Base-by-base conservation (phyloP, 371 early-diverging fungal species). In the Mucor lusitanicus region DNA sequence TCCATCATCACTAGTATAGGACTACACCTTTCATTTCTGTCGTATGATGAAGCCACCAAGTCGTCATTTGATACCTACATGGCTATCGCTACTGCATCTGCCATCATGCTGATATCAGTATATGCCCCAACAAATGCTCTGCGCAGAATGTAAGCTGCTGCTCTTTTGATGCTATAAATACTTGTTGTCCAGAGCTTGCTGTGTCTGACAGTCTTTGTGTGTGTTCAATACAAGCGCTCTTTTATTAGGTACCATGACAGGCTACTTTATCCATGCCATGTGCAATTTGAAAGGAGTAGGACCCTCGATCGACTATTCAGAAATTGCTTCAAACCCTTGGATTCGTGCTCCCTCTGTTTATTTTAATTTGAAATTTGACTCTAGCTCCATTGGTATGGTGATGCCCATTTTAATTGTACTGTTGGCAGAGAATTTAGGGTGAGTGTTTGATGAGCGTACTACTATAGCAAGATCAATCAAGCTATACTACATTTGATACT, bases 1-100 rank as follows among this genome's bases (percentile, higher is more conserved):
- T 64, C 83, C 3, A 76, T 87, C 40, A 77, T 87, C 7, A 72
- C 83, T 56, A 71, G 77, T 7, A 87, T 87, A 55, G 87, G 87
- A 21, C 48, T 86, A 13, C 79, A 81, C 63, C 63, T 87, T 30
- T 74, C 77, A 3, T 68, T 68, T 12, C 70, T 81, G 28, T 83
- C 86, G 1, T 71, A 85, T 57, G 59, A 48, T 6, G 73, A 79
- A 39, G 79, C 80, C 6, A 69, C 77, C 9, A 64, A 65, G 4
- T 71, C 79, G 9, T 53, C 67, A 15, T 83, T 85, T 64, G 83
- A 79, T 68, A 68, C 76, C 6, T 86, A 81, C 69, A 79, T 85
- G 76, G 75, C 83, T 8, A 53, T 84, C 23, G 64, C 73, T 21
- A 81, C 83, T 1, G 81, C 81, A 27, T 25, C 78, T 6, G 32